Conservation (phyloP, 2,329 filamentous ascomycete species). For the Teratosphaeria gauchensis region DNA sequence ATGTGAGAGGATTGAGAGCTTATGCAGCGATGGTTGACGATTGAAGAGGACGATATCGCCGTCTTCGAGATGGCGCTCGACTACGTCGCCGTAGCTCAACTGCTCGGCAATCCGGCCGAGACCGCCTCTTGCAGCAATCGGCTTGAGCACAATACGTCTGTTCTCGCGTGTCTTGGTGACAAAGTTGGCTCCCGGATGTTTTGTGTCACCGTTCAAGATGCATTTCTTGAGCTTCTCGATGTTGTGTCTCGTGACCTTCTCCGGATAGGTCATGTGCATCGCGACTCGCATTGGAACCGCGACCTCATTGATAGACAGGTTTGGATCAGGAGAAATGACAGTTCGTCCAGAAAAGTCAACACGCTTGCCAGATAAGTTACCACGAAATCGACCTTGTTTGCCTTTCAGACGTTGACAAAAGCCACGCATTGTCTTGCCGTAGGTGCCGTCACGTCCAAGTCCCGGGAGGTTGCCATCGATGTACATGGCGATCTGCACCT, state of each 20-base stretch:
- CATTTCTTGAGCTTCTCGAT: slow-evolving; percentile 68
- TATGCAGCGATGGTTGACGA: slow-evolving; percentile 92
- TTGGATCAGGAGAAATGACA: slow-evolving; percentile 95
- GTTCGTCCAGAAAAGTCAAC: slow-evolving; percentile 97
- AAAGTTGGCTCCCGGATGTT: slow-evolving; percentile 82
- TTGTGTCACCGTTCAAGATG: slow-evolving; percentile 62
- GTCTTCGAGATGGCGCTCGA: slow-evolving; percentile 90
- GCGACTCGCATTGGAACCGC: slow-evolving; percentile 87
- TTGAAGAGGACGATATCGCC: slow-evolving; percentile 97
- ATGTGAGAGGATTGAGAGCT: slow-evolving; percentile 96
- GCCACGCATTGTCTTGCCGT: slow-evolving; percentile 80
- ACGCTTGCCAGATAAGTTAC: slow-evolving; percentile 94
- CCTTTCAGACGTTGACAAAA: slow-evolving; percentile 94
- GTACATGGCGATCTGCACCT: slow-evolving; percentile 92
- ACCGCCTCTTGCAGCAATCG: slow-evolving; percentile 37
- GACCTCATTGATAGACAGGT: slow-evolving; percentile 85
- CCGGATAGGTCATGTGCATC: slow-evolving; percentile 91
- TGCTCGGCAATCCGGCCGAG: slow-evolving; percentile 61
- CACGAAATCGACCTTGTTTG: slow-evolving; percentile 93
- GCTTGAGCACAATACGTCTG: slow-evolving; percentile 63
- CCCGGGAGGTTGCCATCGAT: slow-evolving; percentile 95
- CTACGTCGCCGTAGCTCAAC: slow-evolving; percentile 73
- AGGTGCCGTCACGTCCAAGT: slow-evolving; percentile 68
- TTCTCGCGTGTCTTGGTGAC: slow-evolving; percentile 62
- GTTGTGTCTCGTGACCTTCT: slow-evolving; percentile 76